Evolutionary conservation across 257 asterid genomes (phyloP).

Genomic region (Ocimum tenuiflorum): DNA sequence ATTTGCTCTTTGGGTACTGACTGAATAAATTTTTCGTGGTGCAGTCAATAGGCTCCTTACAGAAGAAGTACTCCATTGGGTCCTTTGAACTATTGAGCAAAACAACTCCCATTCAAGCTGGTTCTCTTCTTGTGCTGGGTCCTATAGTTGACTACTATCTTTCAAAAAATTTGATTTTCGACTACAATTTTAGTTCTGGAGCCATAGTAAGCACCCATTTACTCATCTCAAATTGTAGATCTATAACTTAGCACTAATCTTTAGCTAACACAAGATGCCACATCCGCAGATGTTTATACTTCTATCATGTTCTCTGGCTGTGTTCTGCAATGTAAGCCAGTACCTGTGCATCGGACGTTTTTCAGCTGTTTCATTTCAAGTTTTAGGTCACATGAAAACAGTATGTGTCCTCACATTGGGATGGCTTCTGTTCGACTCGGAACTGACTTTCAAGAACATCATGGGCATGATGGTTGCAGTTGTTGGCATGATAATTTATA

Average conservation of each 20-base stretch:
- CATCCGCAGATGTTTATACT: conserved; percentile 68
- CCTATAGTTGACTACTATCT: conserved; percentile 80
- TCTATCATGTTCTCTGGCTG: conserved; percentile 81
- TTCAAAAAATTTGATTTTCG: conserved; percentile 45
- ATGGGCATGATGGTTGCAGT: conserved; percentile 84
- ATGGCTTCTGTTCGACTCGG: conserved; percentile 88
- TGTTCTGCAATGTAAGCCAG: conserved; percentile 96
- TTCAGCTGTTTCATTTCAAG: conserved; percentile 97
- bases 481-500: conserved; percentile 80
- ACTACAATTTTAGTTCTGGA: conserved; percentile 50
- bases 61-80: conserved; percentile 90
- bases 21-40: conserved; percentile 16
- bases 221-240: neutral
- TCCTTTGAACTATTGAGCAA: conserved; percentile 88
- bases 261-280: conserved; percentile 13
- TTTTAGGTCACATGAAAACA: conserved; percentile 94
- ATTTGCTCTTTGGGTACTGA: conserved; percentile 14
- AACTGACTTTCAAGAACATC: conserved; percentile 80
- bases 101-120: conserved; percentile 97
- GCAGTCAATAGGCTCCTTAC: conserved; percentile 98
- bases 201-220: conserved; percentile 60
- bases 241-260: neutral
- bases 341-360: conserved; percentile 96
- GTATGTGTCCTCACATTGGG: conserved; percentile 86
- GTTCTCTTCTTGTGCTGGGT: conserved; percentile 83